A percentile compares a stretch with the other conserved stretches of the same genome.
These are phyloP conservation scores for Helenozyma rhizophorensis DNA, from an alignment of 805 yeast species.

Conservation along the genomic window DNA sequence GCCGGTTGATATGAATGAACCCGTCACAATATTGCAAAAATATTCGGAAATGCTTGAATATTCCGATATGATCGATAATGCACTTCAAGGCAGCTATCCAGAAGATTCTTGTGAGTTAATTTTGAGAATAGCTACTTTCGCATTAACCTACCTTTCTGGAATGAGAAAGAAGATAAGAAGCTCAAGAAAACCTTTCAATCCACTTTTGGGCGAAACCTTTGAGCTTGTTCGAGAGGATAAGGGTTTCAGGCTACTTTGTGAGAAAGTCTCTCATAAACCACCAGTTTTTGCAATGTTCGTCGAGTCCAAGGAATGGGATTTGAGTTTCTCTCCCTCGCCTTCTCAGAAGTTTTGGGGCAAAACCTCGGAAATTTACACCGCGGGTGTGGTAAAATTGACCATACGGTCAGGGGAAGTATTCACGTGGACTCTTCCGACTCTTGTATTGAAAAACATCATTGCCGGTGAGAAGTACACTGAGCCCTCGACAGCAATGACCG, in stretches of 20 bases:
- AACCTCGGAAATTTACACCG: conserved; percentile 74
- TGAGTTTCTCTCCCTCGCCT: conserved; percentile 62
- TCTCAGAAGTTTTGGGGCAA: conserved; percentile 94
- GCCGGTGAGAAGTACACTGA: conserved; percentile 96
- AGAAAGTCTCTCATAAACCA: conserved; percentile 87
- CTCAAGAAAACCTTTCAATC: conserved; percentile 88
- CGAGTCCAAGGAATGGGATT: conserved; percentile 70
- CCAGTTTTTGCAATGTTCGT: conserved; percentile 76
- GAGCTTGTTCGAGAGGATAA: conserved; percentile 84
- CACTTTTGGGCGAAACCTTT: conserved; percentile 88
- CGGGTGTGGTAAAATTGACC: conserved; percentile 60
- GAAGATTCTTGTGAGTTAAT: conserved; percentile 54
- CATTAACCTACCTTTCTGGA: conserved; percentile 67
- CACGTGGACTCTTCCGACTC: conserved; percentile 79
- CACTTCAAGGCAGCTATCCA: conserved; percentile 42
- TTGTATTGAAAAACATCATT: conserved; percentile 77
- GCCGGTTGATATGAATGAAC: conserved; percentile 95
- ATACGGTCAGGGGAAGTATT: conserved; percentile 65
- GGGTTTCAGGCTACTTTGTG: conserved; percentile 71
- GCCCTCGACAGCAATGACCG: conserved; percentile 65
- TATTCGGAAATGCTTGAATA: conserved; percentile 81
- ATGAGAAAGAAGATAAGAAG: conserved; percentile 72
- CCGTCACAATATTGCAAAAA: conserved; percentile 75
- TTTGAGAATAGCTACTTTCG: conserved; percentile 74
- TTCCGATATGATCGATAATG: conserved; percentile 58